phyloP scores from a whole-genome alignment of 352 stramenopile genomes.

The Elongisporangium senticosum region DNA sequence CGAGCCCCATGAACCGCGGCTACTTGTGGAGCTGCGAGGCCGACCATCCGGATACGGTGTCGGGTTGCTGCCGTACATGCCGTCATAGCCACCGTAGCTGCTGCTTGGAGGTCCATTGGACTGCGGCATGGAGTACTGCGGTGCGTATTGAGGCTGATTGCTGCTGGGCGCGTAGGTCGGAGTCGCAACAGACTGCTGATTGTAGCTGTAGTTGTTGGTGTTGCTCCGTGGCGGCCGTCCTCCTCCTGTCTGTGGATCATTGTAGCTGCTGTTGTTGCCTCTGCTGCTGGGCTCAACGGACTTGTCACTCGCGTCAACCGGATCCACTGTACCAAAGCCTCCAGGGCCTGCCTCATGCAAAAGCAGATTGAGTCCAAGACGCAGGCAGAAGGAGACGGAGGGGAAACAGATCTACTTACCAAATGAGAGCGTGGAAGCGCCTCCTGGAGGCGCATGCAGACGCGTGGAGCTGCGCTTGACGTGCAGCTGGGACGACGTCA shows the following conservation, averaged over 20 bases:
- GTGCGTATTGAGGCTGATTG: constrained; percentile 5
- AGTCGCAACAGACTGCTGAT: constrained; percentile 1
- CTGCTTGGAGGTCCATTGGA: constrained; percentile 2
- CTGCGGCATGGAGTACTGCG: constrained; percentile 7
- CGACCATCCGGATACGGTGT: background rate
- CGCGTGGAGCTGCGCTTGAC: constrained; percentile 76
- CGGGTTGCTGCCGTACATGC: background rate
- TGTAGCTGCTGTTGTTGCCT: constrained; percentile 2
- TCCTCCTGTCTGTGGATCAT: constrained; percentile 2
- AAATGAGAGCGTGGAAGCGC: constrained; percentile 63
- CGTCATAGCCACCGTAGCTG: background rate
- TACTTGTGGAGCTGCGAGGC: constrained; percentile 17
- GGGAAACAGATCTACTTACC: constrained; percentile 22
- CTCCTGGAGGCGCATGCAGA: constrained; percentile 61
- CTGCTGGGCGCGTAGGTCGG: constrained; percentile 9
- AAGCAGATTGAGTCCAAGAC: background rate
- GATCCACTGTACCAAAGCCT: constrained; percentile 50
- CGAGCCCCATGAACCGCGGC: constrained; percentile 26
- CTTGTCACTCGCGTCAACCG: constrained; percentile 10
- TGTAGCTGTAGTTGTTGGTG: constrained; percentile 14
- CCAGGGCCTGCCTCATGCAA: constrained; percentile 16
- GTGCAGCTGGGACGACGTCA: constrained; percentile 69
- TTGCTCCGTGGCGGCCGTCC: background rate
- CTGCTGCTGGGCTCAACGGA: constrained; percentile 11
- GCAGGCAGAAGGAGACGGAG: background rate